Conservation (phyloP, 2,329 filamentous ascomycete genomes). For the Xylogone sp. region DNA sequence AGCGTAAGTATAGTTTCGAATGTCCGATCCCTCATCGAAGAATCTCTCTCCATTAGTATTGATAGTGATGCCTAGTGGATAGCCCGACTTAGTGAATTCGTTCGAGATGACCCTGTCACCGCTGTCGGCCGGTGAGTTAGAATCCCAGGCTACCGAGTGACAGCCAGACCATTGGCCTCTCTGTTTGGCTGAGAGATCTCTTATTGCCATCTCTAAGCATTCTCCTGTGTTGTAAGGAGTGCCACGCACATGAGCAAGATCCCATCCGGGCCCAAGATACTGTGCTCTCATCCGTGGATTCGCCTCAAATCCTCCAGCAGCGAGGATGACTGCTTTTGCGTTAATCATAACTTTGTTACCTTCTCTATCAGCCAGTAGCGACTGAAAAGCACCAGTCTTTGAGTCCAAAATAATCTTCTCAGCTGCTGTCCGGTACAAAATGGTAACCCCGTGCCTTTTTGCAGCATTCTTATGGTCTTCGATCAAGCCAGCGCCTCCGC, state of each 20-base stretch:
- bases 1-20: constrained; percentile 66
- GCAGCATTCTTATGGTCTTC: constrained; percentile 43
- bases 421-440: constrained; percentile 44
- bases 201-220: constrained; percentile 48
- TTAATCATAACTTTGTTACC: constrained; percentile 25
- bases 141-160: constrained; percentile 63
- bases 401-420: constrained; percentile 34
- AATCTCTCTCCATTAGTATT: constrained; percentile 57
- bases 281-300: constrained; percentile 52
- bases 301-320: constrained; percentile 62
- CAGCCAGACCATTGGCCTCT: constrained; percentile 62
- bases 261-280: constrained; percentile 56
- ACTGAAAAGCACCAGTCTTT: constrained; percentile 26
- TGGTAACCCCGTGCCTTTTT: constrained; percentile 34
- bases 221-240: constrained; percentile 64
- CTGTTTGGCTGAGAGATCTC: constrained; percentile 44
- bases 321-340: constrained; percentile 44
- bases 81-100: constrained; percentile 66
- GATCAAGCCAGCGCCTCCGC: constrained; percentile 58
- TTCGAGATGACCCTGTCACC: constrained; percentile 60
- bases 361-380: constrained; percentile 24
- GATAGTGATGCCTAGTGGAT: constrained; percentile 62
- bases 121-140: constrained; percentile 48
- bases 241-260: constrained; percentile 57
- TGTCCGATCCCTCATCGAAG: constrained; percentile 62